Evolutionary conservation across 345 rosid genomes (phyloP), one percentile per base, ranked within the genome.

Genomic region (Linum lewisii): DNA sequence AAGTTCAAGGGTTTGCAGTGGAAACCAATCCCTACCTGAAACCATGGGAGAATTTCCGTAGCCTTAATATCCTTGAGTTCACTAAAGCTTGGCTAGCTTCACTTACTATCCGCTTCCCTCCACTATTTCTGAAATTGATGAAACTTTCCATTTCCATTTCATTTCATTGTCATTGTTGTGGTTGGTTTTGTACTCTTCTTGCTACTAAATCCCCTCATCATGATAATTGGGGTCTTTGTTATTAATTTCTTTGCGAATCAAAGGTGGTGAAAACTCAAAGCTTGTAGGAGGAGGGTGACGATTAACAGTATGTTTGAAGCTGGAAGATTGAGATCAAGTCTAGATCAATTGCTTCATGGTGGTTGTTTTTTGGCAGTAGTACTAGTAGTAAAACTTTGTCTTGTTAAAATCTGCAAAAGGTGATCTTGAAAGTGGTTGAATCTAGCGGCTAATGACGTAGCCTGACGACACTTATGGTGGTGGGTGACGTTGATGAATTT

Each of bases 1-100:
- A 61, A 69, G 34, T 68, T n/a, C n/a, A n/a, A n/a, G n/a, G n/a
- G 63, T 60, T 68, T 22, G 75, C 56, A 2, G 82, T 70, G 72
- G 85, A 68, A n/a, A 62, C 94, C 81, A 72, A 84, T 84, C 59
- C 95, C 95, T 58, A 86, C 87, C 78, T 84, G 95, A 72, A 86
- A 73, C 95, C 95, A 86, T 37, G 85, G 78, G 87, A 80, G 51
- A 87, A 81, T 56, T 74, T 56, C 24, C 78, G 85, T 76, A 50
- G 21, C 60, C 45, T 53, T 72, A 65, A 71, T 73, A 64, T 81
- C 87, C 68, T 86, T 83, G 61, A 82, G 72, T 58, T 82, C 85
- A 69, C 81, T 80, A 57, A n/a, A 86, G 69, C 74, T 80, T 84
- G 2, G 85, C 80, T 62, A 82, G 69, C 75, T 79, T 82, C 74